A percentile compares a stretch with the other conserved stretches of the same genome.
Conservation (phyloP, 2,329 filamentous ascomycete species). For the Stachybotrys echinatus region DNA sequence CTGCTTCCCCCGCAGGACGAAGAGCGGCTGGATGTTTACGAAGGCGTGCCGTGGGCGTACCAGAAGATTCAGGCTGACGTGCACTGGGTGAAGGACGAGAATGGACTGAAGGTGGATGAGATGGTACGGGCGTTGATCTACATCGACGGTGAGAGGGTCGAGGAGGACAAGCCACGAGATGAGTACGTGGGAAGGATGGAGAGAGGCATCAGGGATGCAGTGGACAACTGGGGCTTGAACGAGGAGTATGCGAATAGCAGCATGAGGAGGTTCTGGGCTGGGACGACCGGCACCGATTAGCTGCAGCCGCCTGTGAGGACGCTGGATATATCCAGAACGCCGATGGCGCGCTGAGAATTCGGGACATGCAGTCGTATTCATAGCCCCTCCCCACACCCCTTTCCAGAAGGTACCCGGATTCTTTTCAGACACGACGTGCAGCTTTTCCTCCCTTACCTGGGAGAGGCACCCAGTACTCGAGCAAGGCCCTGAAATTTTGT, state of each 20-base stretch:
- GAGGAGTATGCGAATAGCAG: constrained; percentile 46
- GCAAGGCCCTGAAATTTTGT: no score
- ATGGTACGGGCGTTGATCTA: constrained; percentile 49
- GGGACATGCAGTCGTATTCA: not conserved
- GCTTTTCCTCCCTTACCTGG: no score
- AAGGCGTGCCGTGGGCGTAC: constrained; percentile 61
- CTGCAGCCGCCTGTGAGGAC: not conserved
- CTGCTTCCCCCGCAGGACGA: constrained; percentile 45
- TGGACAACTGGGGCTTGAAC: constrained; percentile 47
- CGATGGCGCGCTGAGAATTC: not conserved
- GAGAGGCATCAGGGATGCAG: constrained; percentile 53
- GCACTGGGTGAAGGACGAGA: constrained; percentile 16
- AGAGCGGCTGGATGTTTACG: constrained; percentile 44
- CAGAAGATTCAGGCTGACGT: constrained; percentile 40
- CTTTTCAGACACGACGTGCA: no score
- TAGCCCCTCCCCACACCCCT: not conserved
- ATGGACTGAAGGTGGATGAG: constrained; percentile 13
- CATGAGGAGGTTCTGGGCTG: constrained; percentile 41
- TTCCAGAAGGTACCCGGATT: no score
- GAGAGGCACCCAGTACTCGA: no score
- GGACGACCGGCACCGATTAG: not conserved
- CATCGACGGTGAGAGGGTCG: constrained; percentile 41
- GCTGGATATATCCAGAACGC: no score
- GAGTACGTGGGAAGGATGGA: constrained; percentile 65
- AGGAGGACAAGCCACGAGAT: constrained; percentile 34